A percentile compares a stretch with the other conserved stretches of the same genome.
Evolutionary conservation across 495 filamentous ascomycete genomes (phyloP).

Genomic region (Hypomontagnella monticulosa): DNA sequence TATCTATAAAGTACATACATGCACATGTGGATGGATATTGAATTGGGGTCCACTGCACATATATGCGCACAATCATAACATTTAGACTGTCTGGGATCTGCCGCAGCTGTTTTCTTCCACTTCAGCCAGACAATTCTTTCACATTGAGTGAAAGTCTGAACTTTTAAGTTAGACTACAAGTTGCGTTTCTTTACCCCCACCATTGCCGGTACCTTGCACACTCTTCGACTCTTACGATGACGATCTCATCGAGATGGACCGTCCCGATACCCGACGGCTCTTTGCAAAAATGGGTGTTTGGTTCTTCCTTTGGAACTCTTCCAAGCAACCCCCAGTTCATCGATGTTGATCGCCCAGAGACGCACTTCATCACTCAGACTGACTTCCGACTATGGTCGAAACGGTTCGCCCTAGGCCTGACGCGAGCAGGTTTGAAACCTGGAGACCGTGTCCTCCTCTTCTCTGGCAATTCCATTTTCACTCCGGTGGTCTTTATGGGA

Average conservation of each 20-base stretch:
- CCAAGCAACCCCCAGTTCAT: constrained; percentile 53
- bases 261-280: constrained; percentile 48
- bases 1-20: too few species aligned
- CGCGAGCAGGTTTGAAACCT: constrained; percentile 67
- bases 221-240: constrained; percentile 41
- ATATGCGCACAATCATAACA: too few species aligned
- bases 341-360: constrained; percentile 66
- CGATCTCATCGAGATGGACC: constrained; percentile 56
- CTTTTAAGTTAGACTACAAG: too few species aligned
- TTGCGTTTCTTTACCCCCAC: not conserved
- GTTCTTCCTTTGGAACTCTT: constrained; percentile 47
- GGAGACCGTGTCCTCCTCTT: constrained; percentile 81
- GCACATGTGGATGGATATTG: too few species aligned
- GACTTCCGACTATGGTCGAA: constrained; percentile 75
- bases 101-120: too few species aligned
- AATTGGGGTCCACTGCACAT: too few species aligned
- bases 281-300: constrained; percentile 51
- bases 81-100: too few species aligned
- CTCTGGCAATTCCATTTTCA: constrained; percentile 77
- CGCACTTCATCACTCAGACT: constrained; percentile 50
- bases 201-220: not conserved
- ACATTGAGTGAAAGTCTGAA: too few species aligned
- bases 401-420: constrained; percentile 76
- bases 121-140: too few species aligned
- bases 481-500: constrained; percentile 76